A percentile compares a stretch with the other conserved stretches of the same genome.
These are phyloP conservation scores for Pezicula neosporulosa DNA, from an alignment of 2,329 filamentous ascomycete species.

Conservation along the genomic window DNA sequence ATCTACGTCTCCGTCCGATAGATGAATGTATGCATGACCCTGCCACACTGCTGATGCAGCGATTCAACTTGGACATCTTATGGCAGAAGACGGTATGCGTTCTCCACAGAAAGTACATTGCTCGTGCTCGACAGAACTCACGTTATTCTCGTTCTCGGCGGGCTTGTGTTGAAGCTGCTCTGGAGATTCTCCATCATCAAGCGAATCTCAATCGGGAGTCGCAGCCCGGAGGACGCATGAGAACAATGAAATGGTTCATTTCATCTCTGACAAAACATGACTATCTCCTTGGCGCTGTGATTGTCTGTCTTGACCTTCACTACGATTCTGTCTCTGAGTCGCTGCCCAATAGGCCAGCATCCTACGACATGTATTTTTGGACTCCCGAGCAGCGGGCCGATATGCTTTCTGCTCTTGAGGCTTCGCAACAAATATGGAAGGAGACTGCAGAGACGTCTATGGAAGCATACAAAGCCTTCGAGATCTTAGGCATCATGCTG, in stretches of 20 bases:
- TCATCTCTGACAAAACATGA: constrained; percentile 78
- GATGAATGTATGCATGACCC: constrained; percentile 75
- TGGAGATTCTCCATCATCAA: constrained; percentile 78
- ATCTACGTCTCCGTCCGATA: constrained; percentile 72
- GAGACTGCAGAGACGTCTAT: constrained; percentile 73
- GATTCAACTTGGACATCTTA: constrained; percentile 79
- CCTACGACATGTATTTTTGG: constrained; percentile 52
- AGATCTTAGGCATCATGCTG: constrained; percentile 79
- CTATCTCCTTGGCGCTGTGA: constrained; percentile 81
- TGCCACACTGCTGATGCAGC: constrained; percentile 79
- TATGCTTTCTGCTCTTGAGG: constrained; percentile 74
- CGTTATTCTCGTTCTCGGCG: constrained; percentile 82
- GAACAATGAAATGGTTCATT: constrained; percentile 74
- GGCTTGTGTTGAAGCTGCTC: constrained; percentile 80
- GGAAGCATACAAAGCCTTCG: constrained; percentile 85
- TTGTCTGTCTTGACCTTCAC: constrained; percentile 79
- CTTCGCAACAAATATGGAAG: constrained; percentile 76
- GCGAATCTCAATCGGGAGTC: constrained; percentile 72
- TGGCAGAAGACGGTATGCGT: constrained; percentile 88
- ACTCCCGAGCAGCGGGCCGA: constrained; percentile 59
- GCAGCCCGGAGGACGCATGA: constrained; percentile 66
- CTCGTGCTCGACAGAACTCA: constrained; percentile 72
- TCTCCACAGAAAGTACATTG: constrained; percentile 82
- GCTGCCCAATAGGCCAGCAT: constrained; percentile 29
- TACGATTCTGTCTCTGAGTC: constrained; percentile 49